A percentile compares a stretch with the other conserved stretches of the same genome.
phyloP scores from a whole-genome alignment of 2,329 filamentous ascomycete species.

The Colletotrichum falcatum region DNA sequence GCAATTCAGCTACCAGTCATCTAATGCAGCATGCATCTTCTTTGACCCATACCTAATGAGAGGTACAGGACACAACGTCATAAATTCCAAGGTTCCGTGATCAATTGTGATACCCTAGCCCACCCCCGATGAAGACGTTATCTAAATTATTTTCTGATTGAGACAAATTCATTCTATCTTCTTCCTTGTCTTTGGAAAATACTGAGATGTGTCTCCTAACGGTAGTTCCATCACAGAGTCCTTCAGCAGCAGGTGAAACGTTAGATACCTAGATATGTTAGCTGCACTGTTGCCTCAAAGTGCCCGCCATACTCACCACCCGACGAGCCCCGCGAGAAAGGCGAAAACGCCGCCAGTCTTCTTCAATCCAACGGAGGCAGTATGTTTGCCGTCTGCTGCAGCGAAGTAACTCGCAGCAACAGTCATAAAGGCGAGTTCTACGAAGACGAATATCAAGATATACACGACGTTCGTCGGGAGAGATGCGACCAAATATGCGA shows the following conservation, averaged over 20 bases:
- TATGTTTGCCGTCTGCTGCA: slow-evolving; percentile 43
- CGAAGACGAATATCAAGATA: slow-evolving; percentile 45
- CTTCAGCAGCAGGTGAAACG: slow-evolving; percentile 44
- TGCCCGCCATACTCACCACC: slow-evolving; percentile 42
- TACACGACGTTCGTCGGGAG: slow-evolving; percentile 44
- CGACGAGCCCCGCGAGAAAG: slow-evolving; percentile 46
- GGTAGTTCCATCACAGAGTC: slow-evolving; percentile 45
- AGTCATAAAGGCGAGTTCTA: slow-evolving; percentile 44
- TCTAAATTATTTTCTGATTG: neutral
- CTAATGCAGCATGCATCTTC: neutral
- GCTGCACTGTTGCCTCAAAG: neutral
- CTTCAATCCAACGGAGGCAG: slow-evolving; percentile 40
- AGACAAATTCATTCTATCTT: neutral
- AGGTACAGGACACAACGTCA: too few species aligned
- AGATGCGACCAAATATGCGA: slow-evolving; percentile 45
- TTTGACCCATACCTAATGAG: neutral
- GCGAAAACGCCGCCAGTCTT: slow-evolving; percentile 45
- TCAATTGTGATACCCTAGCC: neutral
- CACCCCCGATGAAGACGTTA: too few species aligned
- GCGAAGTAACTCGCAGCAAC: slow-evolving; percentile 46
- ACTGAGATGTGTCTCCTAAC: slow-evolving; percentile 45
- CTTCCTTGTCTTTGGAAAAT: slow-evolving; percentile 43
- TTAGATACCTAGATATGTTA: slow-evolving; percentile 43
- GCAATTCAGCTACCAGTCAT: too few species aligned
- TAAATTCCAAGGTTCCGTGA: neutral